phyloP scores from a whole-genome alignment of 768 basidiomycete species.

The Lanmaoa pseudosensibilis region DNA sequence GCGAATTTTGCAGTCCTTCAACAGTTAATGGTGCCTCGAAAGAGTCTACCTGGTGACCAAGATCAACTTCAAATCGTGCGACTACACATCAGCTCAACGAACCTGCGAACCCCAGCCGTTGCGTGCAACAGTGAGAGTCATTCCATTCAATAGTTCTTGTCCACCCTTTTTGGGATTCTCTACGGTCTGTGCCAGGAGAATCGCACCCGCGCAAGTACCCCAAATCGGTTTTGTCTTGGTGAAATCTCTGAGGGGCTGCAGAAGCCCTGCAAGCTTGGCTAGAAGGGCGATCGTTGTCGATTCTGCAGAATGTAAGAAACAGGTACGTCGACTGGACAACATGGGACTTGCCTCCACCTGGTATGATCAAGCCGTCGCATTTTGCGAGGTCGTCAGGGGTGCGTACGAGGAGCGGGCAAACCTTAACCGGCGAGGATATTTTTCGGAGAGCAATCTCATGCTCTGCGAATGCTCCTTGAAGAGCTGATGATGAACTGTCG shows the following conservation, averaged over 20 bases:
- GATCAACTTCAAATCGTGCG: not conserved
- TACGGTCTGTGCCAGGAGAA: slow-evolving; percentile 73
- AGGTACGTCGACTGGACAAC: not conserved
- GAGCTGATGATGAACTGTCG: slow-evolving; percentile 48
- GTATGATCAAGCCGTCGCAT: slow-evolving; percentile 89
- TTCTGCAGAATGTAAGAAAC: slow-evolving; percentile 46
- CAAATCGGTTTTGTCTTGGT: slow-evolving; percentile 75
- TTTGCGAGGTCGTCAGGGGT: slow-evolving; percentile 67
- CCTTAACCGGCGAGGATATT: slow-evolving; percentile 44
- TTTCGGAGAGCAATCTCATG: slow-evolving; percentile 73
- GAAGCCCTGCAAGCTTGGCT: slow-evolving; percentile 68
- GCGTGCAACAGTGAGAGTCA: slow-evolving; percentile 76
- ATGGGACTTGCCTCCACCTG: slow-evolving; percentile 71
- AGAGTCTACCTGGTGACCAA: slow-evolving; percentile 67
- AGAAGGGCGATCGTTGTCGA: slow-evolving; percentile 89
- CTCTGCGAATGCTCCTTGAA: slow-evolving; percentile 92
- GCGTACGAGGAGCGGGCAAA: slow-evolving; percentile 62
- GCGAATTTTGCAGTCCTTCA: slow-evolving; percentile 56
- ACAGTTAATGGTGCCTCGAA: slow-evolving; percentile 81
- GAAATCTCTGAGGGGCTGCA: slow-evolving; percentile 78
- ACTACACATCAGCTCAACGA: not conserved
- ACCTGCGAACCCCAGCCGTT: slow-evolving; percentile 97
- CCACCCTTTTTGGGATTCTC: slow-evolving; percentile 83
- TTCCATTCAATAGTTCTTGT: slow-evolving; percentile 80
- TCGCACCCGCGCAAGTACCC: slow-evolving; percentile 97